A percentile compares a stretch with the other conserved stretches of the same genome.
phyloP scores from a whole-genome alignment of 148 eudicot genomes.

The Rhododendron williamsianum region DNA sequence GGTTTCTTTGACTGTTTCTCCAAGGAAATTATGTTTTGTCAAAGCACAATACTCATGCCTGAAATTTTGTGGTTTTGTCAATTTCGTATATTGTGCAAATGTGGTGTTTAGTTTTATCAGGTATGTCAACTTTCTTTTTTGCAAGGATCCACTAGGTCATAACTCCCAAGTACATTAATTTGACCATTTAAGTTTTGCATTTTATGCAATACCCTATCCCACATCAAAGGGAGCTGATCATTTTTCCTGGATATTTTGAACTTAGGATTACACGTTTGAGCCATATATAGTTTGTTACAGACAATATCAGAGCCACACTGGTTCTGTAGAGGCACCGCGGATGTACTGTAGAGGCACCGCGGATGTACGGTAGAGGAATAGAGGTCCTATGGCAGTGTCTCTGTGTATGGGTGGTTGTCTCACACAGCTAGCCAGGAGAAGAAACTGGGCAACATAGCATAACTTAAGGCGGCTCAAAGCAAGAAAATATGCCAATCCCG shows the following conservation, averaged over 20 bases:
- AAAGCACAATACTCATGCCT: background rate
- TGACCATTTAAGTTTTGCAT: background rate
- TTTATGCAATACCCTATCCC: background rate
- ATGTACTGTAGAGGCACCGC: background rate
- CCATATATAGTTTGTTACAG: too few species aligned
- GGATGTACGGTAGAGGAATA: background rate
- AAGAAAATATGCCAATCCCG: background rate
- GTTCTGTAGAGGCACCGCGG: background rate
- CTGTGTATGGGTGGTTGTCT: background rate
- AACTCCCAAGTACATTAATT: background rate
- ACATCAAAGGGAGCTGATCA: background rate
- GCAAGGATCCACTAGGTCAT: background rate
- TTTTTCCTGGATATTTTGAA: background rate
- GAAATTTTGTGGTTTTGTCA: background rate
- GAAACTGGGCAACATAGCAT: background rate
- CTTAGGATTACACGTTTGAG: background rate
- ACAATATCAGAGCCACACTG: background rate
- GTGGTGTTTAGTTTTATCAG: background rate
- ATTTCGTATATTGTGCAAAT: background rate
- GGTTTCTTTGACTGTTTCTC: background rate
- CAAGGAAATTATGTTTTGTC: background rate
- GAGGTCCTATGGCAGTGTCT: background rate
- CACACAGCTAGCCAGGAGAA: background rate
- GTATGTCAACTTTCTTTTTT: background rate
- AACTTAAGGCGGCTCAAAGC: too few species aligned